Evolutionary conservation across 2,329 filamentous ascomycete species (phyloP).

Genomic region (Biscogniauxia sp.): DNA sequence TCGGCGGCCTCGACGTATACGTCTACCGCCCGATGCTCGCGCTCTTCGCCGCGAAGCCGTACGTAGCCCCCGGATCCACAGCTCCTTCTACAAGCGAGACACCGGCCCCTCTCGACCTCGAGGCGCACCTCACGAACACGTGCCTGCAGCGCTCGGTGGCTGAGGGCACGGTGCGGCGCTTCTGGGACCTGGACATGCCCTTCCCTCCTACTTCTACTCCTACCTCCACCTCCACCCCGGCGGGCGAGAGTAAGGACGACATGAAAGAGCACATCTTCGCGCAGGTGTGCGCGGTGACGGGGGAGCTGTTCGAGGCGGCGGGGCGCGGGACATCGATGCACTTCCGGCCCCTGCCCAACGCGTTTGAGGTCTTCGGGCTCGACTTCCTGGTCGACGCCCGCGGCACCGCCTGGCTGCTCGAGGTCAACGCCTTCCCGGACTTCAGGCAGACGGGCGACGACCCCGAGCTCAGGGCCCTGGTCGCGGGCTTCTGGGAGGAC

Average conservation of each 20-base stretch:
- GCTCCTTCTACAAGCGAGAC: slow-evolving; percentile 12
- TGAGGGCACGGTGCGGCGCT: slow-evolving; percentile 67
- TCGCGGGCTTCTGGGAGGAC: slow-evolving; percentile 74
- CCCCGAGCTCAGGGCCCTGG: slow-evolving; percentile 62
- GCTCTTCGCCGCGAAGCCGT: slow-evolving; percentile 78
- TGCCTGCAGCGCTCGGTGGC: slow-evolving; percentile 71
- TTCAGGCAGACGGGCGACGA: slow-evolving; percentile 81
- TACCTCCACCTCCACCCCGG: neutral
- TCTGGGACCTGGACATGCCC: slow-evolving; percentile 62
- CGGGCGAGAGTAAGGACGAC: slow-evolving; percentile 7
- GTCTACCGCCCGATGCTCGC: slow-evolving; percentile 91
- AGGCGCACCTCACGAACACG: slow-evolving; percentile 88
- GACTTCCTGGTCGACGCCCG: slow-evolving; percentile 78
- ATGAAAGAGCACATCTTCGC: slow-evolving; percentile 64
- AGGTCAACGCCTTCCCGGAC: slow-evolving; percentile 95
- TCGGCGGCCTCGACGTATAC: slow-evolving; percentile 75
- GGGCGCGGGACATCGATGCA: slow-evolving; percentile 81
- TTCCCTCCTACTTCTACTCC: slow-evolving; percentile 5
- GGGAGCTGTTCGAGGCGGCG: slow-evolving; percentile 82
- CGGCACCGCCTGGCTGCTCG: slow-evolving; percentile 71
- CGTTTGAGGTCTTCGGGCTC: slow-evolving; percentile 88
- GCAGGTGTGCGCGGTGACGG: slow-evolving; percentile 73
- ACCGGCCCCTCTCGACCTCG: slow-evolving; percentile 48
- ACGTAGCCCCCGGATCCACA: slow-evolving; percentile 58
- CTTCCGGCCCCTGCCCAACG: slow-evolving; percentile 85